These are phyloP conservation scores for Polyplosphaeria fusca DNA, from an alignment of 495 filamentous ascomycete species.

Conservation along the genomic window DNA sequence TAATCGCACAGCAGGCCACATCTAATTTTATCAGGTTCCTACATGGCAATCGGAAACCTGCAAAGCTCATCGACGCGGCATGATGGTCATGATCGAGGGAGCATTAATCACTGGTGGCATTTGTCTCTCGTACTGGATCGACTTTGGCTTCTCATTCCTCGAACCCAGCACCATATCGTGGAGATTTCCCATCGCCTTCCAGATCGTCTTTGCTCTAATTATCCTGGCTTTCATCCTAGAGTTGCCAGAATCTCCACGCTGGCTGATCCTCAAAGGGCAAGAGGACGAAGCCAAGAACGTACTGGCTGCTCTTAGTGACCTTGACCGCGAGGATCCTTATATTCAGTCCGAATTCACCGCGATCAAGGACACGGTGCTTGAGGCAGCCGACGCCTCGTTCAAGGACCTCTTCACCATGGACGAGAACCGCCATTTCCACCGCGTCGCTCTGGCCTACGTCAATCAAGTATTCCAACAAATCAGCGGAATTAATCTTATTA, in stretches of 20 bases:
- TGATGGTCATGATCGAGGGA: conserved; percentile 43
- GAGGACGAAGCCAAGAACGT: conserved; percentile 64
- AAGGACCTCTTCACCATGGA: conserved; percentile 68
- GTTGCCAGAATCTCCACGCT: conserved; percentile 43
- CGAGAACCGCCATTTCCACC: conserved; percentile 71
- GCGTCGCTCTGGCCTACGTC: conserved; percentile 65
- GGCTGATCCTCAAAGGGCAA: conserved; percentile 58
- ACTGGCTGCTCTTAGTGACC: conserved; percentile 56
- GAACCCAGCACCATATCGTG: conserved; percentile 46
- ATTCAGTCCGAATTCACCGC: conserved; percentile 64
- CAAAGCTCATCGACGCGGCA: conserved; percentile 39
- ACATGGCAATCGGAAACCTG: conserved; percentile 37
- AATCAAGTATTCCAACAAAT: conserved; percentile 73
- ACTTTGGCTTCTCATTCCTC: conserved; percentile 47
- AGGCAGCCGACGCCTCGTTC: conserved; percentile 64
- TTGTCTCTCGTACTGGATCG: conserved; percentile 34
- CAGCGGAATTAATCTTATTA: conserved; percentile 59
- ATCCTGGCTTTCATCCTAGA: conserved; percentile 38
- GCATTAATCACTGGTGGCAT: conserved; percentile 22
- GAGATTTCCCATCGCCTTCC: conserved; percentile 50
- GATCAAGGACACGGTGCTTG: conserved; percentile 72
- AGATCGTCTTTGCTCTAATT: conserved; percentile 45
- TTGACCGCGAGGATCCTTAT: conserved; percentile 36
- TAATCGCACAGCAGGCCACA: too few species aligned
- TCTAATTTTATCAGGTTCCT: too few species aligned